A percentile compares a stretch with the other conserved stretches of the same genome.
These are phyloP conservation scores for Anacardium occidentale DNA, from an alignment of 345 rosid genomes.

Conservation along the genomic window DNA sequence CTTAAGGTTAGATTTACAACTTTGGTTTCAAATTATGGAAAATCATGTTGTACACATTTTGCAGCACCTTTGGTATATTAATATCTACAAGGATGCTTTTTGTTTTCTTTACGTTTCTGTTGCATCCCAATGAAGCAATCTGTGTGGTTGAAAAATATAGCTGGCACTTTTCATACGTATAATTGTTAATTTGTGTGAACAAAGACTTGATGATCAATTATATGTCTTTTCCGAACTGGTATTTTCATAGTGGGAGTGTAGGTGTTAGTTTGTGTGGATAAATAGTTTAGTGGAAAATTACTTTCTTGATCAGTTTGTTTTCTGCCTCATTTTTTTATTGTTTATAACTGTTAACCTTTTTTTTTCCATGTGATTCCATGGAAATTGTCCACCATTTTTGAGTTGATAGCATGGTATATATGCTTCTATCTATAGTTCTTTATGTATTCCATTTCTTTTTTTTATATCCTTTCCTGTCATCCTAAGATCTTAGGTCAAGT, in stretches of 20 bases:
- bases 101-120: not conserved
- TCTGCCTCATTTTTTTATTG: not conserved
- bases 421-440: not conserved
- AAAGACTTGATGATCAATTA: not conserved
- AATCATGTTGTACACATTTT: slow-evolving; percentile 2
- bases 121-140: not conserved
- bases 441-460: too few relatives aligned
- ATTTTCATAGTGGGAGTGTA: not conserved
- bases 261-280: not conserved
- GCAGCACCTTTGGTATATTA: not conserved
- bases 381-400: not conserved
- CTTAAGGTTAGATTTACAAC: not conserved
- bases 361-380: not conserved
- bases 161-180: not conserved
- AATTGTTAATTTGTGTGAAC: not conserved
- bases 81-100: not conserved
- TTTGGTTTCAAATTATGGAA: not conserved
- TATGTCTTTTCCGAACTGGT: not conserved
- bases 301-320: not conserved
- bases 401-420: too few relatives aligned
- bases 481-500: too few relatives aligned
- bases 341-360: not conserved
- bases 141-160: not conserved
- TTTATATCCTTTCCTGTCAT: too few relatives aligned
- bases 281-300: not conserved